These are phyloP conservation scores for Brassica hybrid DNA, from an alignment of 441 rosid species.

Conservation along the genomic window DNA sequence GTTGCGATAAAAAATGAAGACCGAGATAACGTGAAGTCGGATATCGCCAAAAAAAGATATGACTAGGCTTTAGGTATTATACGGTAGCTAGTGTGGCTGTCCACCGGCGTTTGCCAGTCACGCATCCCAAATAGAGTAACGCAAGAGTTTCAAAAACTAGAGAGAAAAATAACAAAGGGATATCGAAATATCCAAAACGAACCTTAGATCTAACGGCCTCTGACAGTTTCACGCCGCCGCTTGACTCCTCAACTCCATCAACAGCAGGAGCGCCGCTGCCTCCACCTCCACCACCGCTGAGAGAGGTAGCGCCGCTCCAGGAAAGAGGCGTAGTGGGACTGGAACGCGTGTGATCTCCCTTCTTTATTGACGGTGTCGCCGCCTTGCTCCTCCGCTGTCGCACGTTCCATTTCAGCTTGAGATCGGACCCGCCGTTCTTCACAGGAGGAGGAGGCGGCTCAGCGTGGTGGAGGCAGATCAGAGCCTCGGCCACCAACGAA, in stretches of 20 bases:
- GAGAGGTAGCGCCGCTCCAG: conserved; percentile 74
- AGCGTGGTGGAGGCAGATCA: conserved; percentile 55
- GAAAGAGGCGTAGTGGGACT: conserved; percentile 93
- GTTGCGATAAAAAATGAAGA: conserved; percentile 24
- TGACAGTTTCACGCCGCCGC: conserved; percentile 45
- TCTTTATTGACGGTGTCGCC: conserved; percentile 41
- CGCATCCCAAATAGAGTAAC: conserved; percentile 19
- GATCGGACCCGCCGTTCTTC: conserved; percentile 30
- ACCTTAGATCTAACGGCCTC: conserved; percentile 87
- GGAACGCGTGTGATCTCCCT: conserved; percentile 52
- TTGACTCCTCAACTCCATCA: conserved; percentile 74
- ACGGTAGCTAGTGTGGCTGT: conserved; percentile 20
- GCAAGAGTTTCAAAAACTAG: conserved; percentile 9
- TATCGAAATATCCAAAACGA: conserved; percentile 17
- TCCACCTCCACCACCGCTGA: conserved; percentile 53
- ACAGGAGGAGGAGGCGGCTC: conserved; percentile 31
- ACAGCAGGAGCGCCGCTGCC: conserved; percentile 34
- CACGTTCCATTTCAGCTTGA: conserved; percentile 67
- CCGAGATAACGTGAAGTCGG: conserved; percentile 30
- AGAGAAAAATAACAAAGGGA: too few relatives aligned
- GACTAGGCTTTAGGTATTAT: neutral
- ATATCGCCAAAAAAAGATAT: neutral
- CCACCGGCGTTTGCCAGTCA: too few relatives aligned
- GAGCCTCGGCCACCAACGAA: conserved; percentile 63
- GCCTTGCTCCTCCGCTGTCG: conserved; percentile 71